These are phyloP conservation scores for Trametes polyzona DNA, from an alignment of 1,284 basidiomycete genomes.

Conservation along the genomic window DNA sequence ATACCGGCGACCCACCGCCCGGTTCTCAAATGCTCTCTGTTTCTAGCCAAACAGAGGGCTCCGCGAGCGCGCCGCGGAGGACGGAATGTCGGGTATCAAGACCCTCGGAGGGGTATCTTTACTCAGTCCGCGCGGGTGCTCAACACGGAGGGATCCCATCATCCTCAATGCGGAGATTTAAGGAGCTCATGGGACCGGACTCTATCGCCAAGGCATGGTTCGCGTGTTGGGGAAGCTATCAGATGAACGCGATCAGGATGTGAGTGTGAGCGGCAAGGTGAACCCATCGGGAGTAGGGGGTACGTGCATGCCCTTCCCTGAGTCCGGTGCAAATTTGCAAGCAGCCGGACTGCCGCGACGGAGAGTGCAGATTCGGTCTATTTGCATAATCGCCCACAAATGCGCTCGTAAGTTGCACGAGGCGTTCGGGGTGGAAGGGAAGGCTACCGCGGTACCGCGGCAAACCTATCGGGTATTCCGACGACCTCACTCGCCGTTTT, in stretches of 20 bases:
- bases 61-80: conserved; percentile 12
- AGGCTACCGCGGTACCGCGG: conserved; percentile 6
- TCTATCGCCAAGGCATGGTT: not conserved
- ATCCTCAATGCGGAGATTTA: conserved; percentile 1
- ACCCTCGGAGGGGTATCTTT: not conserved
- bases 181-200: not conserved
- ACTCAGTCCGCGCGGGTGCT: not conserved
- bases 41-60: not conserved
- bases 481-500: not conserved
- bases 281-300: not conserved
- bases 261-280: not conserved
- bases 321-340: not conserved
- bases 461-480: not conserved
- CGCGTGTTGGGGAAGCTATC: conserved; percentile 1
- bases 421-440: not conserved
- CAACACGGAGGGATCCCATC: not conserved
- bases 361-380: not conserved
- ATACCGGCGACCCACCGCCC: not conserved
- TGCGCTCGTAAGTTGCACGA: not conserved
- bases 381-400: not conserved
- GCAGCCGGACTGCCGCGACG: not conserved
- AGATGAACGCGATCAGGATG: conserved; percentile 5
- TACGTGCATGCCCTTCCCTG: not conserved
- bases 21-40: not conserved
- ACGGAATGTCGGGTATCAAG: conserved; percentile 7